Conservation (phyloP, 495 filamentous ascomycete genomes). For the Massariosphaeria phaeospora region DNA sequence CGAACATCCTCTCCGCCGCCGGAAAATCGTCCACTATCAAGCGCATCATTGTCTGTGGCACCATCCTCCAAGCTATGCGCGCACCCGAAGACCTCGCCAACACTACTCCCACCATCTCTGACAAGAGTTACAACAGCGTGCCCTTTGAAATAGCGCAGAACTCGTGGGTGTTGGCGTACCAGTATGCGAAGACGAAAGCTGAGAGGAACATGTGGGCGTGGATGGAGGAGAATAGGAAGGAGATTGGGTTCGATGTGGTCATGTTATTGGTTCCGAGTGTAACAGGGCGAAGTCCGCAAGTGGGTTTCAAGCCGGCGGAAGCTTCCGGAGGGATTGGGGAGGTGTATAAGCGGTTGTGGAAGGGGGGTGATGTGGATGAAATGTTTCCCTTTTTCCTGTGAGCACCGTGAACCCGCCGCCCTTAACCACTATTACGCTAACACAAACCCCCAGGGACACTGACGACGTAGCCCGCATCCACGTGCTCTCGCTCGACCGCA, state of each 20-base stretch:
- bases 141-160: neutral
- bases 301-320: constrained; percentile 3
- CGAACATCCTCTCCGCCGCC: constrained; percentile 15
- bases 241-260: constrained; percentile 11
- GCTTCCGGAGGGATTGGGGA: neutral
- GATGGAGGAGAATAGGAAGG: constrained; percentile 15
- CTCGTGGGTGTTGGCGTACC: constrained; percentile 1
- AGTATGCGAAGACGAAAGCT: constrained; percentile 19
- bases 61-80: neutral
- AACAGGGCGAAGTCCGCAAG: constrained; percentile 8
- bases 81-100: neutral
- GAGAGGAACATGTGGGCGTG: constrained; percentile 21
- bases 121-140: constrained; percentile 4
- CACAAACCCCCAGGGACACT: constrained; percentile 17
- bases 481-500: constrained; percentile 1
- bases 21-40: constrained; percentile 3
- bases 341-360: constrained; percentile 1
- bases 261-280: neutral
- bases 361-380: neutral
- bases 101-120: constrained; percentile 1
- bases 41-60: constrained; percentile 21
- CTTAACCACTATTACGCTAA: too few species aligned
- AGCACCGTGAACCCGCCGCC: too few species aligned
- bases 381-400: constrained; percentile 9
- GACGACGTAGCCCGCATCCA: constrained; percentile 18